phyloP scores from a whole-genome alignment of 2,329 filamentous ascomycete genomes.

The Colletotrichum theobromicola region DNA sequence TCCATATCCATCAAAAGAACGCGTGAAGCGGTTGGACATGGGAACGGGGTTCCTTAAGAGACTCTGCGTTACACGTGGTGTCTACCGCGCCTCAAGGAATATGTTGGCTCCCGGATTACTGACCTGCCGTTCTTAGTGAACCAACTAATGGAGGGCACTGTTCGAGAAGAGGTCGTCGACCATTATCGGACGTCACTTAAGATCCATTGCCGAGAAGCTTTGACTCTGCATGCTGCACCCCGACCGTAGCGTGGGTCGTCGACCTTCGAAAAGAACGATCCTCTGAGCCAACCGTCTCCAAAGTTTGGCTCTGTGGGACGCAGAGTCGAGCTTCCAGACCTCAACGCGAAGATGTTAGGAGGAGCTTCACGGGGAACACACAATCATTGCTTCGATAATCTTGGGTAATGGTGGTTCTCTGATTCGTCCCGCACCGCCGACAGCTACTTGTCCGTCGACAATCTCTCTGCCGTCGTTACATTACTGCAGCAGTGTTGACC shows the following conservation, averaged over 20 bases:
- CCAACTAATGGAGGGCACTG: background rate
- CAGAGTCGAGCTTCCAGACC: background rate
- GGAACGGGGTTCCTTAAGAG: background rate
- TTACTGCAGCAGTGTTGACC: background rate
- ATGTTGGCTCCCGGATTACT: background rate
- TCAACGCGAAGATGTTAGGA: background rate
- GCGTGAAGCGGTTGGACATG: background rate
- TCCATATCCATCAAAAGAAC: background rate
- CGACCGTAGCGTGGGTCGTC: background rate
- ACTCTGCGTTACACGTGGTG: slow-evolving; percentile 1
- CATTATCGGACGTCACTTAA: slow-evolving; percentile 1
- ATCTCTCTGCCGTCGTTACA: slow-evolving; percentile 19
- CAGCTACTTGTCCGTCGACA: background rate
- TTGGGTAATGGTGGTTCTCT: background rate
- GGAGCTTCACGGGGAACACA: background rate
- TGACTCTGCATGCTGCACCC: slow-evolving; percentile 13
- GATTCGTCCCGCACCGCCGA: background rate
- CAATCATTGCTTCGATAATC: background rate
- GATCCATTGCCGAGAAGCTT: slow-evolving; percentile 11
- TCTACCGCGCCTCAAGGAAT: background rate
- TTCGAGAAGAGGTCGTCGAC: background rate
- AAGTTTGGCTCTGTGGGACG: background rate
- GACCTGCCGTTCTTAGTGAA: background rate
- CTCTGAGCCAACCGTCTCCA: background rate
- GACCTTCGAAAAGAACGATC: background rate